Conservation (phyloP, 2,329 filamentous ascomycete species). For the Aspergillus sclerotialis region DNA sequence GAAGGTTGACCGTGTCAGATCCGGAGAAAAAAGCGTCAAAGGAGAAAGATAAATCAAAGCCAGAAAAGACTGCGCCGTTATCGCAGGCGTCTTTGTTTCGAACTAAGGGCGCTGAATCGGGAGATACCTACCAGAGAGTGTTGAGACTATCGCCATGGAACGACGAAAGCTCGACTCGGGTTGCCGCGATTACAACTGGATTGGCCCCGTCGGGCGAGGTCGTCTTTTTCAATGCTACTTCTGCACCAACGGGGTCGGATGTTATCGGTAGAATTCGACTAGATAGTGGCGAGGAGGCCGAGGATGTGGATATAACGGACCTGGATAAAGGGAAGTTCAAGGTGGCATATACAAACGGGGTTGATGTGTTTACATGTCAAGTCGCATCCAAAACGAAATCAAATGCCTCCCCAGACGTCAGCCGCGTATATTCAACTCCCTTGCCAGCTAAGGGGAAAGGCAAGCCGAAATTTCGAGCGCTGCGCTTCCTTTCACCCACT, state of each 20-base stretch:
- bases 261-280: constrained; percentile 49
- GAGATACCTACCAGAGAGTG: constrained; percentile 54
- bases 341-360: constrained; percentile 71
- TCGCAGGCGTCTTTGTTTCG: constrained; percentile 49
- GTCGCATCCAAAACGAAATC: constrained; percentile 46
- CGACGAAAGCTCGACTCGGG: constrained; percentile 49
- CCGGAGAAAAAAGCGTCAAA: constrained; percentile 14
- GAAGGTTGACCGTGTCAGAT: constrained; percentile 7
- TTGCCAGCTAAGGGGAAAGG: constrained; percentile 25
- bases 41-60: constrained; percentile 20
- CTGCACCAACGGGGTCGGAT: constrained; percentile 44
- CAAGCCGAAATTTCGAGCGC: constrained; percentile 47
- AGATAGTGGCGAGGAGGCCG: constrained; percentile 45
- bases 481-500: constrained; percentile 50
- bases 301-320: constrained; percentile 37
- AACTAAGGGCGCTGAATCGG: constrained; percentile 25
- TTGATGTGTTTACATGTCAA: constrained; percentile 64
- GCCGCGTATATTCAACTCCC: constrained; percentile 35
- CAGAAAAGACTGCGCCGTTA: constrained; percentile 36
- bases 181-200: constrained; percentile 74
- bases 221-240: constrained; percentile 66
- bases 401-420: constrained; percentile 30
- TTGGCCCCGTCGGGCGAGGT: constrained; percentile 70
- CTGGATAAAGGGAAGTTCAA: constrained; percentile 47
- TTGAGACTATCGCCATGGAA: constrained; percentile 50